Evolutionary conservation across 2,329 filamentous ascomycete species (phyloP), one percentile per base, ranked within the genome.

Genomic region (Curvularia lunata): DNA sequence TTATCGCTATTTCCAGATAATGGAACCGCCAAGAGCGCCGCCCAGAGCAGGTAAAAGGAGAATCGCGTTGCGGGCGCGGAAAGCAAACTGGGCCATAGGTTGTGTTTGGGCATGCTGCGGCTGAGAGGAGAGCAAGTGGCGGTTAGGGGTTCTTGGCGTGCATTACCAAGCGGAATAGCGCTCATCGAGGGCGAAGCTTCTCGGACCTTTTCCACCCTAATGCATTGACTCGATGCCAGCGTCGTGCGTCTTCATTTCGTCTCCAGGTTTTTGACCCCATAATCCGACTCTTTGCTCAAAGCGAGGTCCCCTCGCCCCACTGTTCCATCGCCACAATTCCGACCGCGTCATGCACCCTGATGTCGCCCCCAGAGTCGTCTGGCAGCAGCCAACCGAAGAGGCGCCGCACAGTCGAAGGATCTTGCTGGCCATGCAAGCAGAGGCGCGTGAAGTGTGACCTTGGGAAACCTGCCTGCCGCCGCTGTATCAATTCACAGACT

Each of bases 401-500:
- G 47, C 52, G 52, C 38, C 56, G 56, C 37, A 58, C 56, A 37
- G 56, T 58, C 37, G 56, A 58, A 51, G 56, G 56, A 19, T 58
- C 56, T 18, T 58, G 56, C 52, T 58, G 56, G 52, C 52, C 52
- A n/a, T 55, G 52, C 56, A 58, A 52, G 42, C 52, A 58, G 43
- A 55, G 52, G 23, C 56, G 52, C 30, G 42, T 58, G 5, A 58
- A 58, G 38, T 58, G 52, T 48, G 56, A 58, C 12, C 50, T 58
- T 7, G 27, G 47, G 41, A 58, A 58, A 27, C 56, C 56, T 13
- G 32, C 27, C 28, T 58, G 56, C 28, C 52, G 47, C n/a, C 52
- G 52, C n/a, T 58, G 56, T 16, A 38, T 49, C 41, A 27, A 30
- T 19, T 58, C 51, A 5, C 9, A 27, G 21, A 47, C 55, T n/a